phyloP scores from a whole-genome alignment of 164 flowering plant genomes.

The Macadamia tetraphylla region DNA sequence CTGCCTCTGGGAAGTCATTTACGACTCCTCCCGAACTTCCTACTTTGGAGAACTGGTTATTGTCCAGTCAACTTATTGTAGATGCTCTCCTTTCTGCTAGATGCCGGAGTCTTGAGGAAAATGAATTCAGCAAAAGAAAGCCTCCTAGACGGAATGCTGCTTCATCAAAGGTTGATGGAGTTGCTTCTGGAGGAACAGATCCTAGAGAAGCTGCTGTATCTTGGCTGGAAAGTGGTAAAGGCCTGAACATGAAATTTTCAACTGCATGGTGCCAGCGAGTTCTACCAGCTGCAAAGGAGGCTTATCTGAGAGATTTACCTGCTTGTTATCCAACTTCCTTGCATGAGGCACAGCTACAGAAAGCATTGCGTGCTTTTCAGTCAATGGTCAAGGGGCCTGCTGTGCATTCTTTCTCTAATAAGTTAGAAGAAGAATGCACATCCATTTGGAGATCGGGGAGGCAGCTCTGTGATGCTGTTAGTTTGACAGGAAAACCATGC shows the following conservation, averaged over 20 bases:
- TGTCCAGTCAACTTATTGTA: constrained; percentile 53
- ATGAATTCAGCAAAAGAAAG: constrained; percentile 33
- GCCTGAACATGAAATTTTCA: constrained; percentile 67
- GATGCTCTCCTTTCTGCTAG: constrained; percentile 49
- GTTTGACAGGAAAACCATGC: constrained; percentile 95
- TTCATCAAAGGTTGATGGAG: constrained; percentile 26
- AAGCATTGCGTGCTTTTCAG: constrained; percentile 60
- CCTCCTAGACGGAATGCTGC: constrained; percentile 29
- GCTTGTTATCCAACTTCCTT: constrained; percentile 65
- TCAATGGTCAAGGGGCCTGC: constrained; percentile 89
- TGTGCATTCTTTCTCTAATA: constrained; percentile 42
- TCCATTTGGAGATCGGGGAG: constrained; percentile 83
- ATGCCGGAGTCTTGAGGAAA: constrained; percentile 31
- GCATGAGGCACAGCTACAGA: constrained; percentile 63
- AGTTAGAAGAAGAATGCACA: constrained; percentile 71
- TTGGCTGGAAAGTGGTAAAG: constrained; percentile 57
- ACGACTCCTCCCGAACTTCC: constrained; percentile 68
- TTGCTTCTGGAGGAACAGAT: constrained; percentile 30
- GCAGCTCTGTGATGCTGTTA: constrained; percentile 87
- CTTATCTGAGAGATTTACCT: constrained; percentile 72
- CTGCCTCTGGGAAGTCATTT: constrained; percentile 58
- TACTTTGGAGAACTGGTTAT: constrained; percentile 61
- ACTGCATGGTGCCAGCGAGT: constrained; percentile 75
- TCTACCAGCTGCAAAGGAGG: constrained; percentile 72
- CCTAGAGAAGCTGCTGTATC: constrained; percentile 51